phyloP scores from a whole-genome alignment of 1,139 yeast genomes.

The Protomyces gravidus region DNA sequence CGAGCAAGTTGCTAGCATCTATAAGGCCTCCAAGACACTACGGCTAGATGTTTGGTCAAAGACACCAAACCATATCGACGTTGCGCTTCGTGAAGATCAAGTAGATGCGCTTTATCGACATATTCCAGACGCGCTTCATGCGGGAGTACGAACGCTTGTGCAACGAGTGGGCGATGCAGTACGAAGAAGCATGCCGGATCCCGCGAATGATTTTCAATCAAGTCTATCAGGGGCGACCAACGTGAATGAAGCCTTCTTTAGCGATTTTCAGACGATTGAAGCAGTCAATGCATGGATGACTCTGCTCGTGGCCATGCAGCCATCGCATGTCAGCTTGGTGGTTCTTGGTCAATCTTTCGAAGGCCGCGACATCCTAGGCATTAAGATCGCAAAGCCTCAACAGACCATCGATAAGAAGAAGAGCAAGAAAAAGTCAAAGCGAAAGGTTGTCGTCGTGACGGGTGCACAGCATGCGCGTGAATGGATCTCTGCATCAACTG shows the following conservation, averaged over 20 bases:
- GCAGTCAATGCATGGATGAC: slow-evolving; percentile 71
- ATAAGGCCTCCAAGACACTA: slow-evolving; percentile 38
- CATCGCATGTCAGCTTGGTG: slow-evolving; percentile 57
- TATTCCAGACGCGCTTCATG: neutral
- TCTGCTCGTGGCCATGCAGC: slow-evolving; percentile 51
- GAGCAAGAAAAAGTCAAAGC: slow-evolving; percentile 1
- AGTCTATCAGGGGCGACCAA: slow-evolving; percentile 2
- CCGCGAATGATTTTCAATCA: neutral
- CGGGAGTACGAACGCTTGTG: neutral
- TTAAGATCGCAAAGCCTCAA: slow-evolving; percentile 47
- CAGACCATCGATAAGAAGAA: slow-evolving; percentile 40
- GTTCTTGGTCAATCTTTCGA: slow-evolving; percentile 71
- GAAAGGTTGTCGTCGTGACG: slow-evolving; percentile 66
- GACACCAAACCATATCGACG: slow-evolving; percentile 37
- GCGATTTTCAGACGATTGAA: slow-evolving; percentile 62
- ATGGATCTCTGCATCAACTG: slow-evolving; percentile 76
- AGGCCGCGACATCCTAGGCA: slow-evolving; percentile 62
- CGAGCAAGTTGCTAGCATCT: slow-evolving; percentile 37
- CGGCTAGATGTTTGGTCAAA: slow-evolving; percentile 44
- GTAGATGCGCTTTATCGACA: neutral
- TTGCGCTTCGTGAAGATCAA: slow-evolving; percentile 36
- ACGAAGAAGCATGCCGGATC: slow-evolving; percentile 5
- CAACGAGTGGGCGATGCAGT: neutral
- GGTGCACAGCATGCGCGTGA: slow-evolving; percentile 90
- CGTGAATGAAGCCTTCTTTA: slow-evolving; percentile 50